phyloP scores from a whole-genome alignment of 306 rosid species.

The Prunus dulcis region DNA sequence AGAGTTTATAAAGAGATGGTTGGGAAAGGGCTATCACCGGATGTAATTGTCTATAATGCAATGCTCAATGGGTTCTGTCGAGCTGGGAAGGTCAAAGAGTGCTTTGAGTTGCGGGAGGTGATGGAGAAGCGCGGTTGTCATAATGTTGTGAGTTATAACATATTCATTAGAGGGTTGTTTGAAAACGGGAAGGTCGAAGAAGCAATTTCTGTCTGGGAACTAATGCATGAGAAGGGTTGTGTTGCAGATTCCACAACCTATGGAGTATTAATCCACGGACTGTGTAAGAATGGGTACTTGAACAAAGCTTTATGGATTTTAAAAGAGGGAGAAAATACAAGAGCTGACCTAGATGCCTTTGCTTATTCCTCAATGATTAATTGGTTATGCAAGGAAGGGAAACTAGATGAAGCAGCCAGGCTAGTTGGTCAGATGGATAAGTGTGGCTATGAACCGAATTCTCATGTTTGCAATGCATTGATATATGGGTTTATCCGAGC shows the following conservation, averaged over 20 bases:
- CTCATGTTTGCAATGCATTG: slow-evolving; percentile 68
- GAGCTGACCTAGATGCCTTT: slow-evolving; percentile 52
- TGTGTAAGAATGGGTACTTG: slow-evolving; percentile 68
- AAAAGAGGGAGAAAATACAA: slow-evolving; percentile 47
- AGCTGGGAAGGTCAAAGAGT: slow-evolving; percentile 47
- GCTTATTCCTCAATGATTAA: slow-evolving; percentile 67
- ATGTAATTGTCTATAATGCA: slow-evolving; percentile 59
- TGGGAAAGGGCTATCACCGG: slow-evolving; percentile 50
- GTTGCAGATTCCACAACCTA: slow-evolving; percentile 53
- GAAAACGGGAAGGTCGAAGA: slow-evolving; percentile 41
- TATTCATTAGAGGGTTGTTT: slow-evolving; percentile 67
- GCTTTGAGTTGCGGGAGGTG: slow-evolving; percentile 51
- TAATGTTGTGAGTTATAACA: slow-evolving; percentile 65
- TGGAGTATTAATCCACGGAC: slow-evolving; percentile 69
- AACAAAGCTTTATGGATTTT: slow-evolving; percentile 62
- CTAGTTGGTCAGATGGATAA: slow-evolving; percentile 51
- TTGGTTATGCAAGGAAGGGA: slow-evolving; percentile 62
- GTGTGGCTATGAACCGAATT: slow-evolving; percentile 45
- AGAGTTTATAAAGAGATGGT: slow-evolving; percentile 64
- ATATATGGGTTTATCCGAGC: slow-evolving; percentile 60
- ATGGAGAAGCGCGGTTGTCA: slow-evolving; percentile 54
- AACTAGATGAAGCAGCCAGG: slow-evolving; percentile 59
- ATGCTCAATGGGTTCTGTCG: slow-evolving; percentile 64
- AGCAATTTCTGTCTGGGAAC: slow-evolving; percentile 55
- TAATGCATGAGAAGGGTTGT: slow-evolving; percentile 38